phyloP scores from a whole-genome alignment of 352 stramenopile genomes.

The Globisporangium ultimum region DNA sequence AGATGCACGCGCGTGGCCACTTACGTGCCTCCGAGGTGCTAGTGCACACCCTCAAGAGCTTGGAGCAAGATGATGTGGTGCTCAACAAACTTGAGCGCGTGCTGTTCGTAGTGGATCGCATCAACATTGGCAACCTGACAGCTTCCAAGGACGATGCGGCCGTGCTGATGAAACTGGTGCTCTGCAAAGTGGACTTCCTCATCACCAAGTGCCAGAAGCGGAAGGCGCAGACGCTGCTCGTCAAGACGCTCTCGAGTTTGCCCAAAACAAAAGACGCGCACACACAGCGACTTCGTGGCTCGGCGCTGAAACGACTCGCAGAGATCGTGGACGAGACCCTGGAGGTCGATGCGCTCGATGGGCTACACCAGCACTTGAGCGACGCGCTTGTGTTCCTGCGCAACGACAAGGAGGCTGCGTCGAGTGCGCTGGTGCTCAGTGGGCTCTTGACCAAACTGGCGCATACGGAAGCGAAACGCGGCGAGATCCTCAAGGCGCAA shows the following conservation, averaged over 20 bases:
- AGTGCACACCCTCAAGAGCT: constrained; percentile 18
- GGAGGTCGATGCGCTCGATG: constrained; percentile 15
- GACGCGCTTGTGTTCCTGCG: constrained; percentile 26
- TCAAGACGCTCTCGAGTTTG: constrained; percentile 25
- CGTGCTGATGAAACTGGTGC: constrained; percentile 32
- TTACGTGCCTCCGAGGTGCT: constrained; percentile 36
- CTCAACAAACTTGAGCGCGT: constrained; percentile 29
- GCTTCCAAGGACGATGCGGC: constrained; percentile 23
- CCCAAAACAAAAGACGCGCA: constrained; percentile 2
- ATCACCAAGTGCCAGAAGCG: constrained; percentile 1
- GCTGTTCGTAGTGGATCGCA: constrained; percentile 32
- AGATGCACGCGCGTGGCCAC: constrained; percentile 35
- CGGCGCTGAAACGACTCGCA: constrained; percentile 21
- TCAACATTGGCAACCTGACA: constrained; percentile 32
- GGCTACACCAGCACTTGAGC: constrained; percentile 23
- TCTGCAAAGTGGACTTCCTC: constrained; percentile 39
- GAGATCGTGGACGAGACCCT: constrained; percentile 19
- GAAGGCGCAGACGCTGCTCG: constrained; percentile 25
- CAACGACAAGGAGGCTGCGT: constrained; percentile 10
- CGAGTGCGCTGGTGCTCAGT: constrained; percentile 11
- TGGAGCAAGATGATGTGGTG: constrained; percentile 9
- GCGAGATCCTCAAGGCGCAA: constrained; percentile 25
- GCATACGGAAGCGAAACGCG: constrained; percentile 22
- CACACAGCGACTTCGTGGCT: constrained; percentile 17
- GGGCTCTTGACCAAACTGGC: constrained; percentile 29